Evolutionary conservation across 768 basidiomycete species (phyloP), one percentile per base, ranked within the genome.

Genomic region (Guyanaporus albipodus): DNA sequence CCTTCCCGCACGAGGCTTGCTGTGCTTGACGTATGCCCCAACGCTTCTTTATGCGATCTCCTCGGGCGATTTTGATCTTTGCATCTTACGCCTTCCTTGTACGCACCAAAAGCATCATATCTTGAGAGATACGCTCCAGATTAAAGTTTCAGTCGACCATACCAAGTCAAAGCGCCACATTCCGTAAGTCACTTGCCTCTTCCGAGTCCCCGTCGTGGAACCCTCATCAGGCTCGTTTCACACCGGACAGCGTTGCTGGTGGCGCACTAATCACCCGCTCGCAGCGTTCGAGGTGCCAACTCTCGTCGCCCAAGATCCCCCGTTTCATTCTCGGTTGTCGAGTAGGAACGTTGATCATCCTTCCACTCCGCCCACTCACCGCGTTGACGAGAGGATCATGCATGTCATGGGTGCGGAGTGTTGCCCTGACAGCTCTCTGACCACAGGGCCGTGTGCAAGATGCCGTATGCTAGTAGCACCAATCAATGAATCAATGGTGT

Each of bases 1-100:
- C 53, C 31, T 11, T 31, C 15, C 12, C 2, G 15, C 31, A 15
- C 32, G n/a, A 34, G 22, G 29, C 28, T 35, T 46, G 41, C 48
- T 56, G 53, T 50, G 50, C 48, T 41, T 59, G 44, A 52, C 57
- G 48, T 59, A 49, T 23, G 22, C 32, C 54, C 18, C 8, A 17
- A 17, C 4, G 22, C 28, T 34, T 31, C 33, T 15, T 18, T 14
- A 24, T 19, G 39, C 50, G 44, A 61, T 58, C 61, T 58, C 61
- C 60, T 61, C 60, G 60, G 60, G 50, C 27, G 23, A 38, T 51
- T 47, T 41, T 39, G 11, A 17, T 1, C 33, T 11, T 38, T 37
- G 18, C 14, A 2, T 56, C 50, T 39, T 45, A 40, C 51, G 39
- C 48, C 23, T 22, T 31, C 31, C 26, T 29, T 36, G 35, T 18